Percentiles rank a stretch among this genome's conserved stretches.
phyloP scores from a whole-genome alignment of 352 stramenopile species.

The Elongisporangium prolatum region DNA sequence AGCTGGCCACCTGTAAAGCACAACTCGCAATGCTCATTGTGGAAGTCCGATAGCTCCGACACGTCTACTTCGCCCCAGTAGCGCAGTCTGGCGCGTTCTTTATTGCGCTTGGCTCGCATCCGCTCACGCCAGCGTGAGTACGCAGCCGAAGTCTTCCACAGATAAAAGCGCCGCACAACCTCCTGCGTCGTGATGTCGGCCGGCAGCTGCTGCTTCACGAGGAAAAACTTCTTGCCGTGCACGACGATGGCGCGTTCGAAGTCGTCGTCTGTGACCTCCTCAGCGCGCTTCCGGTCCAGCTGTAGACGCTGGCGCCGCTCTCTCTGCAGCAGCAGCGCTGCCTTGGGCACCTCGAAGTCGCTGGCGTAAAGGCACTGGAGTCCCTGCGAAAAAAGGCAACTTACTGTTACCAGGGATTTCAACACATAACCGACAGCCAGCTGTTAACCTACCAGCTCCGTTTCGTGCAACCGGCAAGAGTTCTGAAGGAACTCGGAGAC shows the following conservation, averaged over 20 bases:
- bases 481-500: constrained; percentile 49
- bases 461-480: constrained; percentile 43
- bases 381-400: constrained; percentile 24
- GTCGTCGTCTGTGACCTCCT: constrained; percentile 25
- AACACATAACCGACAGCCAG: neutral
- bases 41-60: constrained; percentile 34
- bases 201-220: constrained; percentile 50
- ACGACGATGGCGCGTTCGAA: constrained; percentile 37
- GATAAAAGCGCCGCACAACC: constrained; percentile 59
- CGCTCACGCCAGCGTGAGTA: constrained; percentile 46
- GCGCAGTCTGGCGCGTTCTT: constrained; percentile 37
- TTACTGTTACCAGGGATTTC: neutral
- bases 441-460: constrained; percentile 37
- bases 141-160: constrained; percentile 55
- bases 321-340: constrained; percentile 27
- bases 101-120: constrained; percentile 30
- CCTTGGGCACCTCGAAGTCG: constrained; percentile 40
- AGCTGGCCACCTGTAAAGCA: constrained; percentile 62
- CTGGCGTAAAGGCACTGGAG: constrained; percentile 58
- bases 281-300: constrained; percentile 13
- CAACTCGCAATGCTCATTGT: constrained; percentile 61
- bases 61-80: constrained; percentile 36
- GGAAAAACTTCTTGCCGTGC: constrained; percentile 60
- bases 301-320: constrained; percentile 24
- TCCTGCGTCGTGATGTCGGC: constrained; percentile 31